These are phyloP conservation scores for Pyricularia grisea DNA, from an alignment of 2,329 filamentous ascomycete genomes.

Conservation along the genomic window DNA sequence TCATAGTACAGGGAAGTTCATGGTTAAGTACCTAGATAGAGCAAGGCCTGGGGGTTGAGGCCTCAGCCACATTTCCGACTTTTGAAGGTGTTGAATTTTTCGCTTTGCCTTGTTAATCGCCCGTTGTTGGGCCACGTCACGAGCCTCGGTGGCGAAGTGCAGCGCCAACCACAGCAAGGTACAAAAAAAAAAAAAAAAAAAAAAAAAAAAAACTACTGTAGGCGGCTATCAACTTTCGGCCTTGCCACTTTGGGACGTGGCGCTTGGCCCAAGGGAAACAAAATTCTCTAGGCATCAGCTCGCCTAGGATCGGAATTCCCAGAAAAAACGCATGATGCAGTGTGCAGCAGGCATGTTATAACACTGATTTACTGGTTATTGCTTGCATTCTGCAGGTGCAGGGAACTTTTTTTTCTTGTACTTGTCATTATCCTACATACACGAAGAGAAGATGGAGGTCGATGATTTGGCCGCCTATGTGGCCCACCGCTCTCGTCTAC, in stretches of 20 bases:
- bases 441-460: not conserved
- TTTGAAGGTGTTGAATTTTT: not conserved
- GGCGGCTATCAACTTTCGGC: not conserved
- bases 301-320: not conserved
- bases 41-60: not conserved
- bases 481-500: not conserved
- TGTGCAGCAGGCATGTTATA: not conserved
- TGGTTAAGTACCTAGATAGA: not conserved
- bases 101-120: not conserved
- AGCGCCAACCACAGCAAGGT: not conserved
- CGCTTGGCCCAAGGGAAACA: not conserved
- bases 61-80: not conserved
- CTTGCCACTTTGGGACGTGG: not conserved
- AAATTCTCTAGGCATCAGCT: too few relatives aligned
- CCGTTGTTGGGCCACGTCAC: not conserved
- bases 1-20: not conserved
- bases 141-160: constrained; percentile 3
- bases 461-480: not conserved
- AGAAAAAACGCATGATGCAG: not conserved
- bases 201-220: too few relatives aligned
- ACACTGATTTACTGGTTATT: too few relatives aligned
- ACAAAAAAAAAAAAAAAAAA: not conserved
- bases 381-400: not conserved
- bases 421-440: not conserved
- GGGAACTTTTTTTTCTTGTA: not conserved